Conservation (phyloP, 2,329 filamentous ascomycete species). For the Aspergillus oerlinghausenensis region DNA sequence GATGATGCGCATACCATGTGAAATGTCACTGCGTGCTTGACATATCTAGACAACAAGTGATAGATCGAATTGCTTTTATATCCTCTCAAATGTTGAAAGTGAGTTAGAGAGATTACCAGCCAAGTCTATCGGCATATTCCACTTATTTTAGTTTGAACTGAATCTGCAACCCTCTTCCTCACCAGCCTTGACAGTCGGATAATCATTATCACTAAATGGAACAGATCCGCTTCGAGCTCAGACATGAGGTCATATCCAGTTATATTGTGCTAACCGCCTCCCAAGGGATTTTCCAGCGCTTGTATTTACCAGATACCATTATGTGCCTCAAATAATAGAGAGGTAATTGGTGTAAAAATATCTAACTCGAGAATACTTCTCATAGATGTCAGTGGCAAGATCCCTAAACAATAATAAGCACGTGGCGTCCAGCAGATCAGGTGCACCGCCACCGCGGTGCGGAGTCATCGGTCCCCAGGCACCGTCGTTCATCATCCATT, state of each 20-base stretch:
- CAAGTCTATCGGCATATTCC: no score
- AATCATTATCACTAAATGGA: background rate
- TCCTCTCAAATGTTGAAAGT: background rate
- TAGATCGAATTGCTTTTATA: background rate
- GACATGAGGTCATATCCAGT: no score
- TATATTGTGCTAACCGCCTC: no score
- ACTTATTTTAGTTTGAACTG: background rate
- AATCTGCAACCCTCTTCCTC: background rate
- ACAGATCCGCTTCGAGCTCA: background rate
- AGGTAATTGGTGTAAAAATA: background rate
- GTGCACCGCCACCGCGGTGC: constrained; percentile 23
- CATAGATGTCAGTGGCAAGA: background rate
- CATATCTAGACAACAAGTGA: constrained; percentile 16
- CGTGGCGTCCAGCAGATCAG: constrained; percentile 14
- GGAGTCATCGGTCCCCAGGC: constrained; percentile 24
- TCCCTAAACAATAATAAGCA: constrained; percentile 1
- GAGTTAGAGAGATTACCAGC: no score
- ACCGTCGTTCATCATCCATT: constrained; percentile 7
- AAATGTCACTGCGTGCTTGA: constrained; percentile 14
- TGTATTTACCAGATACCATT: no score
- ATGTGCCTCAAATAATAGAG: background rate
- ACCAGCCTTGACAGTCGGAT: background rate
- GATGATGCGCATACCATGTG: constrained; percentile 16
- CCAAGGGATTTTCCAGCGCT: no score
- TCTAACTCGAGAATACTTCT: background rate